Conservation (phyloP, 164 flowering plant species). For the Piper betle region DNA sequence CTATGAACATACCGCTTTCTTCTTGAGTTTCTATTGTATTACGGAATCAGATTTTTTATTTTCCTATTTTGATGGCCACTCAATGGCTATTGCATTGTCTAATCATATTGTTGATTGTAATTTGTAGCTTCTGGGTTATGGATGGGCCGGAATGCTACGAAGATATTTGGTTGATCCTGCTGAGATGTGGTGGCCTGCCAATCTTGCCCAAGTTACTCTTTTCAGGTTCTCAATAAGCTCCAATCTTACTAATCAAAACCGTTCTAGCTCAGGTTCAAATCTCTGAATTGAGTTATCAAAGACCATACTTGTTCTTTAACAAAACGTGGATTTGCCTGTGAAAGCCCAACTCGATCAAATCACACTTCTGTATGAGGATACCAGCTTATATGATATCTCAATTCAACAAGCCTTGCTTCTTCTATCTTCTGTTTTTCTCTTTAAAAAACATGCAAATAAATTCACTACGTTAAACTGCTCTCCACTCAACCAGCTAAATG, state of each 20-base stretch:
- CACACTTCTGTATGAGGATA: neutral
- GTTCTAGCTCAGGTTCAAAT: neutral
- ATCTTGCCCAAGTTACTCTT: conserved; percentile 87
- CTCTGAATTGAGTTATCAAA: neutral
- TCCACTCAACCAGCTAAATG: neutral
- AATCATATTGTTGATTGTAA: too few species aligned
- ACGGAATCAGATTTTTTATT: neutral
- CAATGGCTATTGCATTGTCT: too few species aligned
- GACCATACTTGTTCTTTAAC: neutral
- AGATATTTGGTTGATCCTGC: conserved; percentile 73
- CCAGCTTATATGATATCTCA: too few species aligned
- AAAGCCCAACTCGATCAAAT: neutral
- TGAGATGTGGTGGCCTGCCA: conserved; percentile 98
- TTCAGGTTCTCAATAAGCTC: conserved; percentile 38
- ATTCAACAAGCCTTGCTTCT: too few species aligned
- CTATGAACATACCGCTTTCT: too few species aligned
- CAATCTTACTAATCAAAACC: neutral
- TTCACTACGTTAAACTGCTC: neutral
- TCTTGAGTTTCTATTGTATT: neutral
- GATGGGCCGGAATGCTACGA: conserved; percentile 92
- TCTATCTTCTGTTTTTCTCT: neutral
- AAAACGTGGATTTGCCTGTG: neutral
- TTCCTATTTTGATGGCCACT: neutral
- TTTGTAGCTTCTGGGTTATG: conserved; percentile 79
- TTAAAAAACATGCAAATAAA: too few species aligned